Conservation (phyloP, 2,329 filamentous ascomycete genomes). For the Pestalotiopsis sp. region DNA sequence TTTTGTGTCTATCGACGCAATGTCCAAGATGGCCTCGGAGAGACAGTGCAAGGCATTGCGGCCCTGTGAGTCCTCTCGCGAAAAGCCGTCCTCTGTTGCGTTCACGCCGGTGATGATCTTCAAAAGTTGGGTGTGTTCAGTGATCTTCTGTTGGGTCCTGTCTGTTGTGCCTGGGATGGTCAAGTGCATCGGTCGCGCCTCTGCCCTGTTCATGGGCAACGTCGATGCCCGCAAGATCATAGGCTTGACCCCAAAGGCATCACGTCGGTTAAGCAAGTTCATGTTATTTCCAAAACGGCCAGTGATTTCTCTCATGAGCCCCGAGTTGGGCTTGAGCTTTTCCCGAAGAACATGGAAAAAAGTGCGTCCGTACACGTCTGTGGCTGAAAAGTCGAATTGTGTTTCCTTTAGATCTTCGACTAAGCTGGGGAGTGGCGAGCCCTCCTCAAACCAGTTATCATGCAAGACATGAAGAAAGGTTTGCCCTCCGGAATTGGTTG, state of each 20-base stretch:
- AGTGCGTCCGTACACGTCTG: slow-evolving; percentile 33
- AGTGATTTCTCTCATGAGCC: slow-evolving; percentile 21
- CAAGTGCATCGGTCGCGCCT: slow-evolving; percentile 16
- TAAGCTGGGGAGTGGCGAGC: slow-evolving; percentile 23
- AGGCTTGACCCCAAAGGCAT: slow-evolving; percentile 46
- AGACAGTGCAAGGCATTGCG: slow-evolving; percentile 62
- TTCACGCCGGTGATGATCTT: slow-evolving; percentile 36
- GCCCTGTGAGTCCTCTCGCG: slow-evolving; percentile 45
- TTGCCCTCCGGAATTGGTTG: slow-evolving; percentile 30
- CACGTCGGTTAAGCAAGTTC: slow-evolving; percentile 40
- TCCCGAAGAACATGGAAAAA: slow-evolving; percentile 36
- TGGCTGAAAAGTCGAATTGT: slow-evolving; percentile 25
- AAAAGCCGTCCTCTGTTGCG: slow-evolving; percentile 25
- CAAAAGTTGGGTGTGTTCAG: slow-evolving; percentile 37
- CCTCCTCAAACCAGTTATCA: slow-evolving; percentile 29
- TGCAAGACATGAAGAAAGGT: slow-evolving; percentile 36
- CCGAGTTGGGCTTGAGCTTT: slow-evolving; percentile 14
- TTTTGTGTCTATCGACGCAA: slow-evolving; percentile 27
- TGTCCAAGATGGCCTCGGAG: slow-evolving; percentile 52
- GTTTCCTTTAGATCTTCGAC: slow-evolving; percentile 21
- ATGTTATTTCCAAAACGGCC: slow-evolving; percentile 28
- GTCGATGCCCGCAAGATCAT: slow-evolving; percentile 23
- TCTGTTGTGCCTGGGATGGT: slow-evolving; percentile 23
- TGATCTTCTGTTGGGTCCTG: slow-evolving; percentile 23
- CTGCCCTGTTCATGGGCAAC: slow-evolving; percentile 7